These are phyloP conservation scores for Xylaria sp. DNA, from an alignment of 2,329 filamentous ascomycete species.

Conservation along the genomic window DNA sequence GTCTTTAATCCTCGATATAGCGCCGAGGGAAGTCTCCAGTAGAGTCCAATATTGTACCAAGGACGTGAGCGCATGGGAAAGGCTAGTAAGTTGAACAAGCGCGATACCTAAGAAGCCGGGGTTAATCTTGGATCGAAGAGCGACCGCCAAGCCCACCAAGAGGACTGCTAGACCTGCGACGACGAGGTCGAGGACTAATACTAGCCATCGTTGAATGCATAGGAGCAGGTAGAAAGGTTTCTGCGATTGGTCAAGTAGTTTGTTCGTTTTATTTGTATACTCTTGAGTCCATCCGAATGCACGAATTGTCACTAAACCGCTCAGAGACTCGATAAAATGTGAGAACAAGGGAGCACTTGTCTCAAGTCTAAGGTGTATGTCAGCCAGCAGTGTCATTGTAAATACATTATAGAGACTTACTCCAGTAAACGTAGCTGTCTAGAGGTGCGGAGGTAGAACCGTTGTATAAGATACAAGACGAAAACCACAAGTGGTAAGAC, in stretches of 20 bases:
- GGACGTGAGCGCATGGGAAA: slow-evolving; percentile 37
- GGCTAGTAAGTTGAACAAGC: slow-evolving; percentile 39
- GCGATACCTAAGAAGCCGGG: slow-evolving; percentile 35
- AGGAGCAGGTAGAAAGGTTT: slow-evolving; percentile 32
- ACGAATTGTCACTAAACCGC: slow-evolving; percentile 25
- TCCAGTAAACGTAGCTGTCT: slow-evolving; percentile 32
- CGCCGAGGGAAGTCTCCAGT: slow-evolving; percentile 44
- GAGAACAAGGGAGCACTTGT: slow-evolving; percentile 26
- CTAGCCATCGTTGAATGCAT: slow-evolving; percentile 36
- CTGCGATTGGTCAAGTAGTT: slow-evolving; percentile 26
- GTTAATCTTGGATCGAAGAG: slow-evolving; percentile 25
- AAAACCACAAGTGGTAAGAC: slow-evolving; percentile 19
- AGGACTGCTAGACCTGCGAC: slow-evolving; percentile 34
- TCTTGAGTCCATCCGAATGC: slow-evolving; percentile 29
- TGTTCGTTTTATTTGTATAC: slow-evolving; percentile 17
- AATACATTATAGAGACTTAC: background rate
- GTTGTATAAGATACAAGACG: slow-evolving; percentile 28
- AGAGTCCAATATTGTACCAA: slow-evolving; percentile 42
- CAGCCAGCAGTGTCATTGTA: background rate
- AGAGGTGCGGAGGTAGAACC: slow-evolving; percentile 29
- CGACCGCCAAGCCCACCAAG: slow-evolving; percentile 43
- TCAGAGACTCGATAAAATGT: slow-evolving; percentile 31
- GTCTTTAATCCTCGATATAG: slow-evolving; percentile 36
- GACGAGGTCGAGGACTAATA: slow-evolving; percentile 32
- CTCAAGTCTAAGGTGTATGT: slow-evolving; percentile 14